Percentiles rank a stretch among this genome's conserved stretches.
phyloP scores from a whole-genome alignment of 2,329 filamentous ascomycete genomes.

The Clarireedia paspali region DNA sequence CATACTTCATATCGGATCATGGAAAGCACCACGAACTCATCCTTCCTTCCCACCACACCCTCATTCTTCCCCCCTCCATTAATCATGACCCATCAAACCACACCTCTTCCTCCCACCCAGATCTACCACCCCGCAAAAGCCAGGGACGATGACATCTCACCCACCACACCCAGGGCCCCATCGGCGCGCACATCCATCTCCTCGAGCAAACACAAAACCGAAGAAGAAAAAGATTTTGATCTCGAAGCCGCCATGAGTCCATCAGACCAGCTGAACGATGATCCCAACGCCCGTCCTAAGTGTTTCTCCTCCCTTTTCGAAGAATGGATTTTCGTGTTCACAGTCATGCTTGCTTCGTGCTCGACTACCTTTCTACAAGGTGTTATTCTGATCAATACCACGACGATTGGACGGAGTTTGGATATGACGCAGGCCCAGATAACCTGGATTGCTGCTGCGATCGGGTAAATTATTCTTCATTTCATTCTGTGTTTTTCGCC shows the following conservation, averaged over 20 bases:
- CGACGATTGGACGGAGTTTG: slow-evolving; percentile 51
- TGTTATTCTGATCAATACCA: slow-evolving; percentile 52
- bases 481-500: neutral
- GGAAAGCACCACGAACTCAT: no score
- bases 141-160: no score
- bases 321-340: slow-evolving; percentile 24
- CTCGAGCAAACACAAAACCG: no score
- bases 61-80: no score
- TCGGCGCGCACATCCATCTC: no score
- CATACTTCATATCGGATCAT: no score
- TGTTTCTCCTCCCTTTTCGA: slow-evolving; percentile 19
- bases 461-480: slow-evolving; percentile 34
- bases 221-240: slow-evolving; percentile 1
- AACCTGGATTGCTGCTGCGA: slow-evolving; percentile 59
- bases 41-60: no score
- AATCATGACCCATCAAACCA: no score
- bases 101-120: no score
- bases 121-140: no score
- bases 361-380: slow-evolving; percentile 54
- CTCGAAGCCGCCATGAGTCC: slow-evolving; percentile 22
- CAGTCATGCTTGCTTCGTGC: slow-evolving; percentile 57
- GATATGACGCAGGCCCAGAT: slow-evolving; percentile 58
- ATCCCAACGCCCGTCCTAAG: slow-evolving; percentile 18
- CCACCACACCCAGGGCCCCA: no score
- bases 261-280: slow-evolving; percentile 12